Evolutionary conservation across 345 rosid species (phyloP).

Genomic region (Luvunga scandens): DNA sequence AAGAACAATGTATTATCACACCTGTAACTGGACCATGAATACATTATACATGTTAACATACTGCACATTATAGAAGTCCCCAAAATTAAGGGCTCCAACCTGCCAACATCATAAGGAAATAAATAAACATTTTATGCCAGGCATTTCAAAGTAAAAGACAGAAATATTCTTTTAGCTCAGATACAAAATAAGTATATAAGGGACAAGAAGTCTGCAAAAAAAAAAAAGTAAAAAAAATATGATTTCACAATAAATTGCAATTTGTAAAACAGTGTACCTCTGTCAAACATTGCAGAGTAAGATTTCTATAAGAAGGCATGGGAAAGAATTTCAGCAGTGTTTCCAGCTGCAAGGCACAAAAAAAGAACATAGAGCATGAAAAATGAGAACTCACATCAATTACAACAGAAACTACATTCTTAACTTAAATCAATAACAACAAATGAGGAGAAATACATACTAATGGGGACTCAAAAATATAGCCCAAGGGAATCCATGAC

Average conservation of each 20-base stretch:
- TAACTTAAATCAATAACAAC: slow-evolving; percentile 1
- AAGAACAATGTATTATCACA: slow-evolving; percentile 17
- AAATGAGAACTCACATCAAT: slow-evolving; percentile 18
- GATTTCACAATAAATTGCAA: background rate
- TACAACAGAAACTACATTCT: slow-evolving; percentile 10
- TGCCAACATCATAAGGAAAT: slow-evolving; percentile 28
- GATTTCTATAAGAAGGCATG: slow-evolving; percentile 77
- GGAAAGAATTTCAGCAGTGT: slow-evolving; percentile 91
- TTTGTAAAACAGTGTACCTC: slow-evolving; percentile 51
- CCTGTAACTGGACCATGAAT: slow-evolving; percentile 91
- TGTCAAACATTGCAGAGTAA: slow-evolving; percentile 91
- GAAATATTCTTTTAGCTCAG: no score
- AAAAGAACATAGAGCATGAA: slow-evolving; percentile 7
- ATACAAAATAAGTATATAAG: no score
- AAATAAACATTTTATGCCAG: background rate
- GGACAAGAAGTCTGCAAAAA: no score
- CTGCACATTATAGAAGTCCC: slow-evolving; percentile 79
- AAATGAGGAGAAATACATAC: slow-evolving; percentile 35
- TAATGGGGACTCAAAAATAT: slow-evolving; percentile 97
- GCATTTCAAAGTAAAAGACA: background rate
- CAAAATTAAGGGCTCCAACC: slow-evolving; percentile 92
- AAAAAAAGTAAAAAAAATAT: background rate
- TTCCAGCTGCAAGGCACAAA: slow-evolving; percentile 62
- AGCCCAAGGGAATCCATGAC: slow-evolving; percentile 99
- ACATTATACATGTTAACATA: slow-evolving; percentile 76